Evolutionary conservation across 176 grass and related monocot species (phyloP).

Genomic region (Phyllostachys edulis): DNA sequence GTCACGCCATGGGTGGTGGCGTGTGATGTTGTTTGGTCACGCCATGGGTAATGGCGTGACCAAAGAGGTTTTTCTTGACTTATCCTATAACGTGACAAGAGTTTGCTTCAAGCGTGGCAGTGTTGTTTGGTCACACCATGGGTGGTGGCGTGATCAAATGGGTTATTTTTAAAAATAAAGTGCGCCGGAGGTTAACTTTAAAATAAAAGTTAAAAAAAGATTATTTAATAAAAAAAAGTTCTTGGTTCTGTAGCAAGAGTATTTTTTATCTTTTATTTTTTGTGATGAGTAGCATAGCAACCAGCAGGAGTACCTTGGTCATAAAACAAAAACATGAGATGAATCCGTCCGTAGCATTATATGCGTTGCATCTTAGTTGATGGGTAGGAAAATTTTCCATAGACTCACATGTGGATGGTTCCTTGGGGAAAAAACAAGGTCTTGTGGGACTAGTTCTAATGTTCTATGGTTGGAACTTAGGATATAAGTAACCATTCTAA

Average conservation of each 20-base stretch:
- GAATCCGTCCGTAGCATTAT: neutral
- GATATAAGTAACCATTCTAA: neutral
- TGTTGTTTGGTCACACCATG: too few relatives aligned
- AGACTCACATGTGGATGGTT: neutral
- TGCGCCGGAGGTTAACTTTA: too few relatives aligned
- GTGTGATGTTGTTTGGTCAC: too few relatives aligned
- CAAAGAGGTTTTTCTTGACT: too few relatives aligned
- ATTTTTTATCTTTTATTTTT: neutral
- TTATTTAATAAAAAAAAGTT: too few relatives aligned
- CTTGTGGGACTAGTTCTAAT: slow-evolving; percentile 17
- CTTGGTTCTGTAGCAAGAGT: neutral
- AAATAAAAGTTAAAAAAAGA: too few relatives aligned
- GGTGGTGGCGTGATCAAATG: too few relatives aligned
- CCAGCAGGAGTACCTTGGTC: neutral
- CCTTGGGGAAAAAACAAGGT: neutral
- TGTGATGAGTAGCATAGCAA: neutral
- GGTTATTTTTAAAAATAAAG: too few relatives aligned
- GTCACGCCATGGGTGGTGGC: too few relatives aligned
- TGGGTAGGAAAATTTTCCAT: neutral
- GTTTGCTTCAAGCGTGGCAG: too few relatives aligned
- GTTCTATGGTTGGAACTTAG: neutral
- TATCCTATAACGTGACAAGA: too few relatives aligned
- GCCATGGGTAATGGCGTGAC: too few relatives aligned
- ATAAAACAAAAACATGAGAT: neutral
- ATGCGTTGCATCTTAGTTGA: neutral